phyloP scores from a whole-genome alignment of 2,329 filamentous ascomycete genomes.

The Xylaria sp. region DNA sequence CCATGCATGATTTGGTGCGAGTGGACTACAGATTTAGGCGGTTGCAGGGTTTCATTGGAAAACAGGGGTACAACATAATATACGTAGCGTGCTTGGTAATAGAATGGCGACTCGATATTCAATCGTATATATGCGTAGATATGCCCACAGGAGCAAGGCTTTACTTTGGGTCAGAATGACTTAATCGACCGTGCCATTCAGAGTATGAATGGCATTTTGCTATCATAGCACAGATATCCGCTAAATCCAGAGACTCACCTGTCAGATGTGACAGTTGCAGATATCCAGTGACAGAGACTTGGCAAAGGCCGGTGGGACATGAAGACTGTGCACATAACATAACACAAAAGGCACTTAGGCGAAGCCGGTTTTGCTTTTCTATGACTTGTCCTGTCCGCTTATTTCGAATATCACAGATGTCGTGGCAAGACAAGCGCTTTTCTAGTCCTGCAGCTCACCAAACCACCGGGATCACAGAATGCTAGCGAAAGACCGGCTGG shows the following conservation, averaged over 20 bases:
- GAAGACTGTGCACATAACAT: not conserved
- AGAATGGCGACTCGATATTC: not conserved
- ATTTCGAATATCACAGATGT: not conserved
- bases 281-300: constrained; percentile 6
- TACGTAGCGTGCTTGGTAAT: constrained; percentile 7
- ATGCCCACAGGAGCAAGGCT: constrained; percentile 4
- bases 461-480: constrained; percentile 7
- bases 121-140: too few species aligned
- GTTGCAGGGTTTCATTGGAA: constrained; percentile 3
- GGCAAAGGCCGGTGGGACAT: constrained; percentile 2
- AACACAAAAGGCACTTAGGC: constrained; percentile 1
- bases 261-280: constrained; percentile 12
- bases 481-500: not conserved
- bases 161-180: constrained; percentile 15
- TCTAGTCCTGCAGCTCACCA: constrained; percentile 16
- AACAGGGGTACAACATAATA: constrained; percentile 17
- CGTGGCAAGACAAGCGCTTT: not conserved
- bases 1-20: constrained; percentile 6
- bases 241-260: constrained; percentile 19
- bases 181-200: not conserved
- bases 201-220: constrained; percentile 8
- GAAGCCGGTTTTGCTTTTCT: constrained; percentile 5
- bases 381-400: constrained; percentile 10
- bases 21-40: constrained; percentile 11
- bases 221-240: not conserved